Evolutionary conservation across 2,329 filamentous ascomycete genomes (phyloP).

Genomic region (Calonectria crousiana): DNA sequence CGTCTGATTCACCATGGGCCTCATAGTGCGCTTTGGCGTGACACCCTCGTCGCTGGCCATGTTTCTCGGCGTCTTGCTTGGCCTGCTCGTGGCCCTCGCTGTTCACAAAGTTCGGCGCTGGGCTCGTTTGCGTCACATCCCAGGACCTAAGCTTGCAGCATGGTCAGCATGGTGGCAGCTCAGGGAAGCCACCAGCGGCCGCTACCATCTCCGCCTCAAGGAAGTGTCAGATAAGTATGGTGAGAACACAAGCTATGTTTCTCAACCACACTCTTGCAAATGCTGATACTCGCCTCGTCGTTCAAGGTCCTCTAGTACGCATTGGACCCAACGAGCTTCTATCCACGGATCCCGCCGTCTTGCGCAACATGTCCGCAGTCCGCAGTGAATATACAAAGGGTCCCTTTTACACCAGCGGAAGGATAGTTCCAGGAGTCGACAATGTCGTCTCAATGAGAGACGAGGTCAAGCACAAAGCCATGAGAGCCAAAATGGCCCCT

Average conservation of each 20-base stretch:
- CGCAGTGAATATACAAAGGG: slow-evolving; percentile 53
- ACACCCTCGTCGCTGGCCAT: slow-evolving; percentile 2
- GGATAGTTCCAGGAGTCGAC: slow-evolving; percentile 65
- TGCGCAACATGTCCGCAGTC: slow-evolving; percentile 53
- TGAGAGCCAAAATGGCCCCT: slow-evolving; percentile 58
- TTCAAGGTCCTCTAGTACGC: slow-evolving; percentile 51
- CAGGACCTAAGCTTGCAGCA: slow-evolving; percentile 39
- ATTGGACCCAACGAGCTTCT: slow-evolving; percentile 58
- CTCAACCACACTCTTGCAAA: too few relatives aligned
- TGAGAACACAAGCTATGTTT: background rate
- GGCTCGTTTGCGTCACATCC: slow-evolving; percentile 46
- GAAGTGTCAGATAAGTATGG: slow-evolving; percentile 41
- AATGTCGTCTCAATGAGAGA: slow-evolving; percentile 65
- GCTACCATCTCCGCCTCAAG: slow-evolving; percentile 44
- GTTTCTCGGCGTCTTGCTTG: background rate
- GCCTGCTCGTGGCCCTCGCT: background rate
- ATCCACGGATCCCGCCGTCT: slow-evolving; percentile 53
- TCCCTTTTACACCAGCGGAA: slow-evolving; percentile 61
- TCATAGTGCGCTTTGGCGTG: slow-evolving; percentile 10
- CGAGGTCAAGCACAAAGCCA: slow-evolving; percentile 58
- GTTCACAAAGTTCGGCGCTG: slow-evolving; percentile 34
- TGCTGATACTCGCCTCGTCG: background rate
- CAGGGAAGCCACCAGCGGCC: slow-evolving; percentile 41
- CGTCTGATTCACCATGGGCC: slow-evolving; percentile 28
- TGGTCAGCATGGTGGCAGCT: slow-evolving; percentile 49